phyloP scores from a whole-genome alignment of 2,329 filamentous ascomycete genomes.

The Fusarium dimerum region DNA sequence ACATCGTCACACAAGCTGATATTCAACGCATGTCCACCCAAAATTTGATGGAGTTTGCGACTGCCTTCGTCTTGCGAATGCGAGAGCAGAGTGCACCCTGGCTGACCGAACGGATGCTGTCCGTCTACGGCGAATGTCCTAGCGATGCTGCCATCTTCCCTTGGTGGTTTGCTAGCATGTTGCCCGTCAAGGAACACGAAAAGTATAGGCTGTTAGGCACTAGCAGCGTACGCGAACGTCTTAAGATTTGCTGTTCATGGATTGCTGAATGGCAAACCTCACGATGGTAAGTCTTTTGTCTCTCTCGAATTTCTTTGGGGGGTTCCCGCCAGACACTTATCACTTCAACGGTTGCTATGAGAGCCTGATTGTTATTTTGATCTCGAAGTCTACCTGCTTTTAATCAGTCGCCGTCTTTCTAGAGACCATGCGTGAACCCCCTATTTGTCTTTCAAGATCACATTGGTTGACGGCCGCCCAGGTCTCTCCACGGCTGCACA shows the following conservation, averaged over 20 bases:
- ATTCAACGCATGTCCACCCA: slow-evolving; percentile 62
- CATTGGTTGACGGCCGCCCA: slow-evolving; percentile 28
- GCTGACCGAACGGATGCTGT: slow-evolving; percentile 71
- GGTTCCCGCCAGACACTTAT: too few relatives aligned
- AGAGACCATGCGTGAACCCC: slow-evolving; percentile 22
- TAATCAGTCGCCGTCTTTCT: slow-evolving; percentile 7
- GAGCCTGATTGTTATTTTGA: neutral
- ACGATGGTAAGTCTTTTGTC: slow-evolving; percentile 63
- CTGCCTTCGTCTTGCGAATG: slow-evolving; percentile 70
- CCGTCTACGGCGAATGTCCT: slow-evolving; percentile 76
- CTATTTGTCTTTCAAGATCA: slow-evolving; percentile 25
- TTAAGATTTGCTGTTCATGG: slow-evolving; percentile 84
- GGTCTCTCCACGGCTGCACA: slow-evolving; percentile 34
- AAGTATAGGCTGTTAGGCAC: slow-evolving; percentile 77
- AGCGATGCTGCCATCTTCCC: slow-evolving; percentile 76
- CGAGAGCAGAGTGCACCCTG: slow-evolving; percentile 69
- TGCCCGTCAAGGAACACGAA: slow-evolving; percentile 75
- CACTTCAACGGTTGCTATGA: too few relatives aligned
- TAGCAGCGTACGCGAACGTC: slow-evolving; percentile 73
- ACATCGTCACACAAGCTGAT: slow-evolving; percentile 3
- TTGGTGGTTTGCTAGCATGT: slow-evolving; percentile 85
- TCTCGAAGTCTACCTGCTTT: neutral
- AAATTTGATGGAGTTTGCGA: slow-evolving; percentile 64
- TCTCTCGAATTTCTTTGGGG: neutral
- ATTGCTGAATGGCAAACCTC: slow-evolving; percentile 70